Evolutionary conservation across 352 stramenopile genomes (phyloP).

Genomic region (Aphanomyces invadans): DNA sequence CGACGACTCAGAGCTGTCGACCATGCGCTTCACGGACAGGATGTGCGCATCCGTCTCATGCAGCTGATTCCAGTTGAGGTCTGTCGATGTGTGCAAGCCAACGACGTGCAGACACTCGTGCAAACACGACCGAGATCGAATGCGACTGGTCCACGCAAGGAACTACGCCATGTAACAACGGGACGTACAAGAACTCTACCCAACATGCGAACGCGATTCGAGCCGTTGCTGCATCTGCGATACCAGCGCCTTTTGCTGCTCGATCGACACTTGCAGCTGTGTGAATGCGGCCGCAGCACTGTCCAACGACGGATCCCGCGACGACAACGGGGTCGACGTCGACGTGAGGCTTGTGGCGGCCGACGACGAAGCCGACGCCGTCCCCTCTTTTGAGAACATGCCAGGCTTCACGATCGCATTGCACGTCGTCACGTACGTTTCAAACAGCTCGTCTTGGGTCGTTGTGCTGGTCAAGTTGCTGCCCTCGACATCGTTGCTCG

Average conservation of each 20-base stretch:
- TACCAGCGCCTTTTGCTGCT: constrained; percentile 16
- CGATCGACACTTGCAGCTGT: constrained; percentile 9
- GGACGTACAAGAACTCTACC: neutral
- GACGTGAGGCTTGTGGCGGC: neutral
- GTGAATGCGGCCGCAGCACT: neutral
- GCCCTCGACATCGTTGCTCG: neutral
- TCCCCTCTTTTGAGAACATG: neutral
- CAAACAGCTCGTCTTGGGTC: constrained; percentile 3
- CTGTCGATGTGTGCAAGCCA: too few species aligned
- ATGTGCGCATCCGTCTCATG: too few species aligned
- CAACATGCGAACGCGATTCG: neutral
- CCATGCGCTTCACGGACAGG: too few species aligned
- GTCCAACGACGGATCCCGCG: neutral
- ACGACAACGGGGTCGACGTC: neutral
- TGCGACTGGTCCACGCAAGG: too few species aligned
- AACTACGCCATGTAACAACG: too few species aligned
- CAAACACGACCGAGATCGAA: too few species aligned
- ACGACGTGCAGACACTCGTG: too few species aligned
- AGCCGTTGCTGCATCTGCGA: constrained; percentile 11
- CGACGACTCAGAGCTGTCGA: too few species aligned
- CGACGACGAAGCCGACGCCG: neutral
- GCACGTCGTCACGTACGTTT: constrained; percentile 1
- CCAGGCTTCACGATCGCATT: neutral
- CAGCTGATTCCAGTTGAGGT: too few species aligned
- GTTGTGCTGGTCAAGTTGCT: neutral